These are phyloP conservation scores for Coccomyxa subellipsoidea DNA, from an alignment of 163 green algal genomes.

Conservation along the genomic window DNA sequence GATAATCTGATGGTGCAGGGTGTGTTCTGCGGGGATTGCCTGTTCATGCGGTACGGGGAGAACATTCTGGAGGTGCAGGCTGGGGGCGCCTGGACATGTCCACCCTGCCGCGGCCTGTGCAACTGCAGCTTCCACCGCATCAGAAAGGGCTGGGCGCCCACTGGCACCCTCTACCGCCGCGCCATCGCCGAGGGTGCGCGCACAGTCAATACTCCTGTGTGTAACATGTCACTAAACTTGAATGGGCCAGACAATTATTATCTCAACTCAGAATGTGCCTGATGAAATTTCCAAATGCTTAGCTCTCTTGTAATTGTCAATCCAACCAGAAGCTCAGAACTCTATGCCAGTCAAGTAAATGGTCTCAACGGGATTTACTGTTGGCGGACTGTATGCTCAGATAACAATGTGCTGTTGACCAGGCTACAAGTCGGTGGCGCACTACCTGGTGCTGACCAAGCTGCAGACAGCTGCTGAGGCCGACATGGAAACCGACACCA, in stretches of 20 bases:
- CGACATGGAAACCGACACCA: background rate
- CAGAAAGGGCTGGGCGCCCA: conserved; percentile 60
- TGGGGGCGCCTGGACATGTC: conserved; percentile 51
- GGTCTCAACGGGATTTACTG: too few relatives aligned
- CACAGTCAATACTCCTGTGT: too few relatives aligned
- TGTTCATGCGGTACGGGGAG: conserved; percentile 78
- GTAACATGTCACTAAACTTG: too few relatives aligned
- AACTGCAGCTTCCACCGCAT: conserved; percentile 72
- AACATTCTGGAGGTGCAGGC: conserved; percentile 56
- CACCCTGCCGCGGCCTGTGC: conserved; percentile 61
- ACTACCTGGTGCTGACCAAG: conserved; percentile 71
- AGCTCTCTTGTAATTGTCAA: too few relatives aligned
- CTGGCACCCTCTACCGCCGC: conserved; percentile 57
- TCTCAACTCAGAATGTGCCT: too few relatives aligned
- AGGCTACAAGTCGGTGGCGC: conserved; percentile 66
- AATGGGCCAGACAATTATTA: too few relatives aligned
- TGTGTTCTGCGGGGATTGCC: conserved; percentile 72
- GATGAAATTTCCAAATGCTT: too few relatives aligned
- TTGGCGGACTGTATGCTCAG: too few relatives aligned
- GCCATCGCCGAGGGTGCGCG: conserved; percentile 42
- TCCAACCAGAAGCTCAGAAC: too few relatives aligned
- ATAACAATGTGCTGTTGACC: conserved; percentile 11
- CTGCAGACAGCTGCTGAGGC: conserved; percentile 15
- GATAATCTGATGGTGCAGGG: conserved; percentile 27
- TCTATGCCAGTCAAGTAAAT: too few relatives aligned